Percentiles rank a stretch among this genome's conserved stretches.
These are phyloP conservation scores for Monosporascus sp. DNA, from an alignment of 2,329 filamentous ascomycete genomes.

Conservation along the genomic window DNA sequence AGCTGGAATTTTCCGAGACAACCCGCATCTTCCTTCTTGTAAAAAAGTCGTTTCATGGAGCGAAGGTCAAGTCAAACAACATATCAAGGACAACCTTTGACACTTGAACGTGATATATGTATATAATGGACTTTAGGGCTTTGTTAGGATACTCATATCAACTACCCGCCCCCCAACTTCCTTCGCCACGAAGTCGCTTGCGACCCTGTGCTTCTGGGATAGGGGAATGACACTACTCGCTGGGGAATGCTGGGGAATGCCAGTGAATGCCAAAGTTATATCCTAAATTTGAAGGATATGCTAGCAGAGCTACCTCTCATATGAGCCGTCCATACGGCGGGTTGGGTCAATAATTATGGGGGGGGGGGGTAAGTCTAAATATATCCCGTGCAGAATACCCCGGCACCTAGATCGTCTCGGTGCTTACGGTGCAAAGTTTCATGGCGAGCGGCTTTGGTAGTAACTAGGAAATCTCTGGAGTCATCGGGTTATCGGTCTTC, in stretches of 20 bases:
- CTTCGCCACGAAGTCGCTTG: constrained; percentile 53
- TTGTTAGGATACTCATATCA: no score
- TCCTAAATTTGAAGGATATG: constrained; percentile 63
- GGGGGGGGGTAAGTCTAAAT: constrained; percentile 64
- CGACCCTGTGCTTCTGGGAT: constrained; percentile 64
- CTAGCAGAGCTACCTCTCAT: constrained; percentile 58
- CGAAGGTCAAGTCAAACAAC: no score
- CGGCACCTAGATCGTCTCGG: constrained; percentile 53
- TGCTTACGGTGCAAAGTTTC: constrained; percentile 52
- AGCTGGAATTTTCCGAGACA: no score
- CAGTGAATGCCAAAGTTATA: constrained; percentile 62
- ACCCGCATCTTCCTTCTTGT: no score
- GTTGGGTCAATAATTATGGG: constrained; percentile 25
- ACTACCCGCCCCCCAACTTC: no score
- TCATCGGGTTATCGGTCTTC: constrained; percentile 18
- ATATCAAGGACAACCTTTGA: no score
- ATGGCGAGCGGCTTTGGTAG: constrained; percentile 35
- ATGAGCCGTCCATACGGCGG: constrained; percentile 55
- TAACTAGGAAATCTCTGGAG: constrained; percentile 43
- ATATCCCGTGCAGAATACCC: constrained; percentile 69
- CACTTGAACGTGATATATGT: no score
- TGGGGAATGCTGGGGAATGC: constrained; percentile 45
- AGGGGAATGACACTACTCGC: constrained; percentile 65
- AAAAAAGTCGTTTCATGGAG: no score
- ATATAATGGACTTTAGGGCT: no score